phyloP scores from a whole-genome alignment of 495 filamentous ascomycete genomes.

The Neurospora africana region DNA sequence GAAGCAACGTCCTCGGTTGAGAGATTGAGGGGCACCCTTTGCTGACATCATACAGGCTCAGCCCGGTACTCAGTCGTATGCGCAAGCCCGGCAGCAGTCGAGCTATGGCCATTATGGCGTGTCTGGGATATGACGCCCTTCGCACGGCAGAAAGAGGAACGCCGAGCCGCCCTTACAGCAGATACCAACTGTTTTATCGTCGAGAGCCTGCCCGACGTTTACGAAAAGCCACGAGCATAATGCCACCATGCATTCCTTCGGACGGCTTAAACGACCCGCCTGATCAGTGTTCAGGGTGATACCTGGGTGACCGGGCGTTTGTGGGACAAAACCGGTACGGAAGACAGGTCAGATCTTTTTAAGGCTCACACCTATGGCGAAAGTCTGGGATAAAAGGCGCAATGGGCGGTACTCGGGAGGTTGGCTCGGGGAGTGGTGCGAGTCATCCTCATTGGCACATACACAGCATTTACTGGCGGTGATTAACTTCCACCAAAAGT shows the following conservation, averaged over 20 bases:
- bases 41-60: constrained; percentile 21
- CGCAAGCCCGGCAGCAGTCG: constrained; percentile 26
- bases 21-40: constrained; percentile 9
- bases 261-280: constrained; percentile 2
- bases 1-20: constrained; percentile 16
- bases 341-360: constrained; percentile 10
- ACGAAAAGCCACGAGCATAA: background rate
- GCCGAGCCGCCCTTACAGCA: constrained; percentile 2
- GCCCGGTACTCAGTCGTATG: constrained; percentile 16
- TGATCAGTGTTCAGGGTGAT: constrained; percentile 29
- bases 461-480: background rate
- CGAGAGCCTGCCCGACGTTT: background rate
- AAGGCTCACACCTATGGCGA: background rate
- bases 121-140: constrained; percentile 18
- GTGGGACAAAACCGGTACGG: background rate
- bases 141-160: background rate
- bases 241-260: background rate
- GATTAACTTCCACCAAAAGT: background rate
- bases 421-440: background rate
- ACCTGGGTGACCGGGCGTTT: constrained; percentile 16
- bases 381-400: background rate
- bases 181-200: background rate
- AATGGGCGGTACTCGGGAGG: background rate
- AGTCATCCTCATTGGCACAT: background rate
- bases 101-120: constrained; percentile 30